phyloP scores from a whole-genome alignment of 345 rosid genomes.

The Heritiera littoralis region DNA sequence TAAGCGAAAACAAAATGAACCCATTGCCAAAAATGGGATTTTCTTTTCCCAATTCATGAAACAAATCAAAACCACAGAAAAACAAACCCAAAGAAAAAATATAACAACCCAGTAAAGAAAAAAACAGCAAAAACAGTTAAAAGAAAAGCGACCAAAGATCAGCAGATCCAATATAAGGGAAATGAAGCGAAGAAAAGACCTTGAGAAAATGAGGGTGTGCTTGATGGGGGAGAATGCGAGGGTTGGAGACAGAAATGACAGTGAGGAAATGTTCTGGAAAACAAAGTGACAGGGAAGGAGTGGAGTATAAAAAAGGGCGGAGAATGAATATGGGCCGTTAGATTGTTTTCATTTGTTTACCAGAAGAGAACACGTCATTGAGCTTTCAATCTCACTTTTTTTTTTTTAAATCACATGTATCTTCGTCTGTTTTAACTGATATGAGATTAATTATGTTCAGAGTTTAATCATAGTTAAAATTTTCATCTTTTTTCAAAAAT shows the following conservation, averaged over 20 bases:
- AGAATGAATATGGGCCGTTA: slow-evolving; percentile 28
- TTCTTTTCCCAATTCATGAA: background rate
- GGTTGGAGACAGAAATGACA: background rate
- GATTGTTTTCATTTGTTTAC: background rate
- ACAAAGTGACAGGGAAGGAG: background rate
- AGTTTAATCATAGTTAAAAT: too few relatives aligned
- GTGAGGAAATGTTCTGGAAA: background rate
- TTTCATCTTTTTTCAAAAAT: too few relatives aligned
- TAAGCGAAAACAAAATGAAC: background rate
- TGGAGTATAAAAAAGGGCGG: slow-evolving; percentile 8
- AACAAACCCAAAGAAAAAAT: background rate
- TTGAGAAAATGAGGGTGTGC: slow-evolving; percentile 5
- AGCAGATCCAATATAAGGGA: background rate
- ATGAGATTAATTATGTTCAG: too few relatives aligned
- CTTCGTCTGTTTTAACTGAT: too few relatives aligned
- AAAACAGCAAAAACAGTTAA: background rate
- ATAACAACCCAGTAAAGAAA: background rate
- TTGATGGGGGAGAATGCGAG: slow-evolving; percentile 10
- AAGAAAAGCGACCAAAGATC: background rate
- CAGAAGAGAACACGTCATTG: slow-evolving; percentile 26
- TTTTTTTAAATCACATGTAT: too few relatives aligned
- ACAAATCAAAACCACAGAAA: background rate
- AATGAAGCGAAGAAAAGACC: slow-evolving; percentile 9
- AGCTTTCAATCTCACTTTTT: slow-evolving; percentile 14
- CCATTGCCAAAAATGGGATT: background rate